Conservation (phyloP, 345 rosid genomes). For the Salix caprea region DNA sequence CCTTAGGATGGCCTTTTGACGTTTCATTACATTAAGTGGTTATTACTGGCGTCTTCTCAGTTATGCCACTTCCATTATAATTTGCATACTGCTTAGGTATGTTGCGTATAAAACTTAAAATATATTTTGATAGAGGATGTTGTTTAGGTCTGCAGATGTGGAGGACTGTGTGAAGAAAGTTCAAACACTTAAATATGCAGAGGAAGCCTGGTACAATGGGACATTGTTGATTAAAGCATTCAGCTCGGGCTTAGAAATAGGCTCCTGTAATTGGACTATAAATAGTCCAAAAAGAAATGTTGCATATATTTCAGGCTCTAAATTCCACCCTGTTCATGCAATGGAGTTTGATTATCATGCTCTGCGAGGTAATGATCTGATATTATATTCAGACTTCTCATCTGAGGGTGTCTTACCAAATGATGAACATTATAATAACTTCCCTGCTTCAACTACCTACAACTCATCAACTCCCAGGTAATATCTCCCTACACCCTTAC, state of each 20-base stretch:
- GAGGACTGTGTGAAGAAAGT: conserved; percentile 60
- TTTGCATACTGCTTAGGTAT: not conserved
- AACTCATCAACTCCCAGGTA: conserved; percentile 48
- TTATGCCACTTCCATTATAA: not conserved
- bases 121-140: not conserved
- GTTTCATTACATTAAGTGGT: no score
- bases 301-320: conserved; percentile 55
- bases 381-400: conserved; percentile 61
- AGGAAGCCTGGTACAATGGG: conserved; percentile 79
- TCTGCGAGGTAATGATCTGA: conserved; percentile 47
- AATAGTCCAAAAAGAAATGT: conserved; percentile 47
- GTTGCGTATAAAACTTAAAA: not conserved
- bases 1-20: no score
- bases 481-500: not conserved
- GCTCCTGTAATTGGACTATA: conserved; percentile 82
- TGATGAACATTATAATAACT: conserved; percentile 23
- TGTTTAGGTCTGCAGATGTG: conserved; percentile 63
- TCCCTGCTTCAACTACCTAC: conserved; percentile 12
- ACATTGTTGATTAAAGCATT: conserved; percentile 54
- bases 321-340: conserved; percentile 53
- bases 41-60: not conserved
- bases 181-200: conserved; percentile 59
- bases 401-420: conserved; percentile 31
- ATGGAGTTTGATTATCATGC: conserved; percentile 51
- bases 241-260: conserved; percentile 86